Conservation (phyloP, 805 yeast species). For the Kazachstania taianensis region DNA sequence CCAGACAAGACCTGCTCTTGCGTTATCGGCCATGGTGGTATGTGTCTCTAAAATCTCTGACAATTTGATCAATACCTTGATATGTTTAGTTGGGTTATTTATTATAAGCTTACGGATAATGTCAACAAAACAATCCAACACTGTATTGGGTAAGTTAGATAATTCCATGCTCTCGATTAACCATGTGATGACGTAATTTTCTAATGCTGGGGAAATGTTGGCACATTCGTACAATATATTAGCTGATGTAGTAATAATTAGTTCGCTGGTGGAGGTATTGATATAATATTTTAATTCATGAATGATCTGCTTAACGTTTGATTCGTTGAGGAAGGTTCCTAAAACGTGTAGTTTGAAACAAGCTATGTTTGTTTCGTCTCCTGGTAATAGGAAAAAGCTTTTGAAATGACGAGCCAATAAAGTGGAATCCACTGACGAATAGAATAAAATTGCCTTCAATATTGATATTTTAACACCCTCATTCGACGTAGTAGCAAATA, state of each 20-base stretch:
- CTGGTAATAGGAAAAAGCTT: conserved; percentile 47
- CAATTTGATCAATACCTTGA: conserved; percentile 46
- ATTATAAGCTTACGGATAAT: conserved; percentile 68
- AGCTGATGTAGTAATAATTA: conserved; percentile 39
- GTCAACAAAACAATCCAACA: conserved; percentile 57
- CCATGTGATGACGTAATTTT: conserved; percentile 52
- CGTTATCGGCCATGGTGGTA: conserved; percentile 31
- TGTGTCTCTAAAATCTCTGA: conserved; percentile 27
- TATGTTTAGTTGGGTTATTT: conserved; percentile 42
- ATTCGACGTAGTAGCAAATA: conserved; percentile 28
- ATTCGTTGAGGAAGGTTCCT: conserved; percentile 44
- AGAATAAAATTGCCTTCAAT: conserved; percentile 37
- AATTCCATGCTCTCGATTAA: conserved; percentile 39
- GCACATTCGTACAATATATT: conserved; percentile 55
- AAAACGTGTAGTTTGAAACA: conserved; percentile 51
- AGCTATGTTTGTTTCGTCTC: conserved; percentile 37
- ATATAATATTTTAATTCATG: conserved; percentile 57
- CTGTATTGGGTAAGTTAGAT: conserved; percentile 12
- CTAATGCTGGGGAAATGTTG: conserved; percentile 38
- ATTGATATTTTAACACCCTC: conserved; percentile 31
- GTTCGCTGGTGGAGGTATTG: conserved; percentile 14
- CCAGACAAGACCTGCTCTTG: conserved; percentile 84
- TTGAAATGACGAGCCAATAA: conserved; percentile 31
- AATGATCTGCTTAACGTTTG: conserved; percentile 42
- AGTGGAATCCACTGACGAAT: conserved; percentile 28